phyloP scores from a whole-genome alignment of 352 stramenopile genomes.

The Pythium guiyangense region DNA sequence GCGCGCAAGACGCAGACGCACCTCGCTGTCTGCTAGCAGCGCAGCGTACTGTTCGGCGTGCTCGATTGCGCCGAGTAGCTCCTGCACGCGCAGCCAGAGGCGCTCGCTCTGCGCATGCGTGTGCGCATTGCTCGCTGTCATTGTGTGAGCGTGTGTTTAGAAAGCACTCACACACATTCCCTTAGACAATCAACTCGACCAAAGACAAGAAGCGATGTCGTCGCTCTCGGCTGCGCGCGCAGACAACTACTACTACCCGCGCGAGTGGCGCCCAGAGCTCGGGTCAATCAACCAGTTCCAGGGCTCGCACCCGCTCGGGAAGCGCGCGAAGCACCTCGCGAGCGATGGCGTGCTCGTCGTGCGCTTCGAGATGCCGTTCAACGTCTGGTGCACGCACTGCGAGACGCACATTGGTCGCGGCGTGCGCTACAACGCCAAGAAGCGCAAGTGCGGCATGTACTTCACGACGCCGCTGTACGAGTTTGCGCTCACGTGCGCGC shows the following conservation, averaged over 20 bases:
- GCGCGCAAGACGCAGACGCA: background rate
- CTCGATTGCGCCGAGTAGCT: background rate
- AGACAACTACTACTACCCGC: conserved; percentile 97
- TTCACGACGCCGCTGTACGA: conserved; percentile 93
- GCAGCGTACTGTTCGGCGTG: conserved; percentile 2
- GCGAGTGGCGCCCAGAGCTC: conserved; percentile 86
- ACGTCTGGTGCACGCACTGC: conserved; percentile 91
- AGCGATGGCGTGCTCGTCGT: conserved; percentile 88
- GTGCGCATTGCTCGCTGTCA: background rate
- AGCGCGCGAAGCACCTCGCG: conserved; percentile 81
- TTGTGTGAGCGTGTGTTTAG: background rate
- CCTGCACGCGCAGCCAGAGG: conserved; percentile 8
- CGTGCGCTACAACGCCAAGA: conserved; percentile 97
- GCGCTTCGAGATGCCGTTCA: conserved; percentile 97
- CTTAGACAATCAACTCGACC: background rate
- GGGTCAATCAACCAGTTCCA: conserved; percentile 84
- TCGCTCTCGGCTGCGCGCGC: conserved; percentile 94
- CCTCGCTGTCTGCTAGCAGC: conserved; percentile 5
- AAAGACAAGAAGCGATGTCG: conserved; percentile 76
- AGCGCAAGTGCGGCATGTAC: conserved; percentile 87
- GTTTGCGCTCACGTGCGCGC: conserved; percentile 93
- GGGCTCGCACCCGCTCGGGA: conserved; percentile 67
- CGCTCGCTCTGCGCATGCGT: background rate
- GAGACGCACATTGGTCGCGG: conserved; percentile 65
- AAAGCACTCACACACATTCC: background rate